A percentile compares a stretch with the other conserved stretches of the same genome.
phyloP scores from a whole-genome alignment of 2,329 filamentous ascomycete species.

The Metarhizium guizhouense region DNA sequence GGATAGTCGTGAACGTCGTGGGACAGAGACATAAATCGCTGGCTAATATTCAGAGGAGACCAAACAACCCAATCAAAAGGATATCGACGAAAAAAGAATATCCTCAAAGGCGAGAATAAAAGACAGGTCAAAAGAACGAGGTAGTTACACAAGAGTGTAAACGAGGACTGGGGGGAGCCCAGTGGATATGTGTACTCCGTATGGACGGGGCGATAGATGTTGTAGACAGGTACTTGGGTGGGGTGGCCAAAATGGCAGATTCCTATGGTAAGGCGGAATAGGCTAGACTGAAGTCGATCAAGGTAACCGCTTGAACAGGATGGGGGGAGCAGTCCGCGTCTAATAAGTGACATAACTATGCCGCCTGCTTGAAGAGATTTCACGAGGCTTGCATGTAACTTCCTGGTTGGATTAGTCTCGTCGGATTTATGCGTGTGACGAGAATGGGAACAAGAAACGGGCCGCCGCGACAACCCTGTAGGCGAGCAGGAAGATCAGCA shows the following conservation, averaged over 20 bases:
- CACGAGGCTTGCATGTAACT: conserved; percentile 1
- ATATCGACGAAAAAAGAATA: not conserved
- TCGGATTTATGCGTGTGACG: conserved; percentile 1
- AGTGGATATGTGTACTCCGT: not conserved
- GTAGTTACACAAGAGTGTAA: not conserved
- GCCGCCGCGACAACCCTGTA: not conserved
- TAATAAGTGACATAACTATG: conserved; percentile 8
- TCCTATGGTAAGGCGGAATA: not conserved
- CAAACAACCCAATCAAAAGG: not conserved
- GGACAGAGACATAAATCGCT: not conserved
- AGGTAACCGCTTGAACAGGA: conserved; percentile 1
- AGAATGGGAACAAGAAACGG: not conserved
- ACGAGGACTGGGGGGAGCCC: not conserved
- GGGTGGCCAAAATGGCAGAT: not conserved
- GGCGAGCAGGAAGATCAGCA: not conserved
- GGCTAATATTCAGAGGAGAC: not conserved
- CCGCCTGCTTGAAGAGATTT: conserved; percentile 4
- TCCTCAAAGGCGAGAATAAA: not conserved
- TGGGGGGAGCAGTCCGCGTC: conserved; percentile 5
- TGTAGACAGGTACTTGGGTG: not conserved
- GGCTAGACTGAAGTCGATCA: conserved; percentile 1
- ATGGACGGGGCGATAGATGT: not conserved
- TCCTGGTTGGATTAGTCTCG: not conserved
- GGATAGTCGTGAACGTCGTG: not conserved
- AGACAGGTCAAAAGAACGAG: not conserved